phyloP scores from a whole-genome alignment of 371 early-diverging fungal species.

The Mortierella sp. region DNA sequence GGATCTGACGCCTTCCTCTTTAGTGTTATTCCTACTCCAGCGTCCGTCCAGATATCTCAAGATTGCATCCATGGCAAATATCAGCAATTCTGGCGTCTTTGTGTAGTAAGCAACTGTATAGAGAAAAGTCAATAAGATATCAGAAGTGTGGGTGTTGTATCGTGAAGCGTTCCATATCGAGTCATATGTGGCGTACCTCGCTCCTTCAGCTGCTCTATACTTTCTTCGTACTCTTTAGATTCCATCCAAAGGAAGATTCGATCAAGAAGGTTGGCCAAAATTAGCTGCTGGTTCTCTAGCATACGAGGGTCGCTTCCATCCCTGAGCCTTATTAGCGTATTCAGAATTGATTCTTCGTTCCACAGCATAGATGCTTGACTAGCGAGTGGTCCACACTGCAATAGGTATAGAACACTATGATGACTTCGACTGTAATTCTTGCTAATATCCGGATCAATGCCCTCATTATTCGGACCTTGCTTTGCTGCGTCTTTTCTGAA shows the following conservation, averaged over 20 bases:
- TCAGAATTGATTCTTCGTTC: conserved; percentile 39
- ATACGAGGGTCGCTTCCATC: conserved; percentile 27
- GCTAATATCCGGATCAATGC: conserved; percentile 1
- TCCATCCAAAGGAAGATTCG: conserved; percentile 53
- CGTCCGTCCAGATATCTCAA: conserved; percentile 48
- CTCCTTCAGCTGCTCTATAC: conserved; percentile 31
- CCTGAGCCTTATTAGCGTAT: conserved; percentile 31
- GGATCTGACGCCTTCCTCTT: conserved; percentile 14
- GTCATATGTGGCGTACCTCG: conserved; percentile 24
- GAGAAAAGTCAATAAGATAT: not conserved
- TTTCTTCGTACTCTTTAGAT: conserved; percentile 20
- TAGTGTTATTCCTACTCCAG: conserved; percentile 28
- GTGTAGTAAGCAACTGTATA: conserved; percentile 32
- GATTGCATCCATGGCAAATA: conserved; percentile 36
- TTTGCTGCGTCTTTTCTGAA: conserved; percentile 15
- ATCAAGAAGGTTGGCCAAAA: conserved; percentile 37
- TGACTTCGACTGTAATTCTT: not conserved
- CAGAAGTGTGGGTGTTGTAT: not conserved
- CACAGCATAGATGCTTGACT: conserved; percentile 17
- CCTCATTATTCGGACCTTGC: not conserved
- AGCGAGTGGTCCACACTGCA: conserved; percentile 48
- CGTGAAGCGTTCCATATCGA: not conserved
- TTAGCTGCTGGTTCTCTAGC: conserved; percentile 41
- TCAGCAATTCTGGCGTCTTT: conserved; percentile 35
- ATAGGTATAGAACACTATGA: conserved; percentile 40